A percentile compares a stretch with the other conserved stretches of the same genome.
Evolutionary conservation across 305 asterid genomes (phyloP).

Genomic region (Vinca major): DNA sequence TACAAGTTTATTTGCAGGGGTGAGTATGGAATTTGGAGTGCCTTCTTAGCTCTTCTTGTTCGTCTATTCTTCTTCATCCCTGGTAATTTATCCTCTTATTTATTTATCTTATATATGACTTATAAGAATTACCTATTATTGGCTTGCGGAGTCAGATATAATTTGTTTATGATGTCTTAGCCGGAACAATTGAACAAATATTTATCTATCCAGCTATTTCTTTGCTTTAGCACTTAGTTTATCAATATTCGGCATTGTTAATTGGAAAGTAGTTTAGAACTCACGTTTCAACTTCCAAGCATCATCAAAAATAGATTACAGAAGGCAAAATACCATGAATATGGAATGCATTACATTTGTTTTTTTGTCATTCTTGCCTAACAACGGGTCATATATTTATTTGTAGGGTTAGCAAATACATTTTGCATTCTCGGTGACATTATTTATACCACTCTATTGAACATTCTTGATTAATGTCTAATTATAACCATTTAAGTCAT

Average conservation of each 20-base stretch:
- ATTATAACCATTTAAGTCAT: too few species aligned
- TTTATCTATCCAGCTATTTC: not conserved
- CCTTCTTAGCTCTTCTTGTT: constrained; percentile 85
- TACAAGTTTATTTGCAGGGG: constrained; percentile 41
- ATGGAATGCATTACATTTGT: too few species aligned
- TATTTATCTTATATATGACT: not conserved
- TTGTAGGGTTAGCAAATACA: too few species aligned
- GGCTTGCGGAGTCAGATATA: not conserved
- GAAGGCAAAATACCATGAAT: too few species aligned
- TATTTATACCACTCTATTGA: too few species aligned
- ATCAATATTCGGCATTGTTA: not conserved
- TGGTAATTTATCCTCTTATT: constrained; percentile 31
- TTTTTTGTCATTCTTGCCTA: too few species aligned
- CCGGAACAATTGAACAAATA: not conserved
- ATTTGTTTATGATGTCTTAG: not conserved
- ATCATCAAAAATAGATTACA: too few species aligned
- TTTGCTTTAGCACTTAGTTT: not conserved
- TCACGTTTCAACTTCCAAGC: too few species aligned
- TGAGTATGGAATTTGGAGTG: constrained; percentile 92
- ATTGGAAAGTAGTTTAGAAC: too few species aligned
- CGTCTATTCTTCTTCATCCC: constrained; percentile 86
- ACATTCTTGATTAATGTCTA: too few species aligned
- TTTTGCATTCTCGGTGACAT: too few species aligned
- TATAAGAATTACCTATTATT: not conserved
- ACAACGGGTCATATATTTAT: too few species aligned